These are phyloP conservation scores for Trichomonas tenax DNA, from an alignment of 208 protist species.

Conservation along the genomic window DNA sequence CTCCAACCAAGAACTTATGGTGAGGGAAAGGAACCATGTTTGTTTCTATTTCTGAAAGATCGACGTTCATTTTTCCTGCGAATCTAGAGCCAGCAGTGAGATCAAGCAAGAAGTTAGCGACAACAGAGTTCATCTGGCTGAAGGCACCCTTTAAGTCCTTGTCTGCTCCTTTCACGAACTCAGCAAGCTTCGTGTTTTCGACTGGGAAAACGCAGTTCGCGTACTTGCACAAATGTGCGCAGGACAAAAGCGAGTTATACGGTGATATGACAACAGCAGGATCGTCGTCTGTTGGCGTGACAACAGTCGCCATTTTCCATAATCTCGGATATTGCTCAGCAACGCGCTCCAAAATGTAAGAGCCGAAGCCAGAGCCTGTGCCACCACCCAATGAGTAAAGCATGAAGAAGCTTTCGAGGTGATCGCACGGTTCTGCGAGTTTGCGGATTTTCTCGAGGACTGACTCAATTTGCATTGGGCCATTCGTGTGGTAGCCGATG, in stretches of 20 bases:
- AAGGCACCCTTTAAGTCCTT: conserved; percentile 44
- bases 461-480: conserved; percentile 58
- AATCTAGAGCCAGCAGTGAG: conserved; percentile 76
- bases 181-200: not conserved
- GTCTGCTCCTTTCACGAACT: not conserved
- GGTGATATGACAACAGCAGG: not conserved
- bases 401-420: conserved; percentile 73
- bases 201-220: not conserved
- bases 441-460: conserved; percentile 56
- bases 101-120: conserved; percentile 72
- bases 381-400: conserved; percentile 82
- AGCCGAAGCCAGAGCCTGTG: conserved; percentile 78
- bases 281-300: not conserved
- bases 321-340: conserved; percentile 54
- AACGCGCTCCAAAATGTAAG: conserved; percentile 65
- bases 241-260: not conserved
- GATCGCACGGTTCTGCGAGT: conserved; percentile 69
- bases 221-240: not conserved
- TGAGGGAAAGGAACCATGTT: conserved; percentile 83
- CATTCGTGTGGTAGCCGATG: conserved; percentile 69
- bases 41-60: conserved; percentile 85
- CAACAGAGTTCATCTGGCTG: conserved; percentile 80
- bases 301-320: not conserved
- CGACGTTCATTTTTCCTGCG: conserved; percentile 76
- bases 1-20: conserved; percentile 65